Percentiles rank a stretch among this genome's conserved stretches.
Conservation (phyloP, 495 filamentous ascomycete genomes). For the Podospora fimiseda region DNA sequence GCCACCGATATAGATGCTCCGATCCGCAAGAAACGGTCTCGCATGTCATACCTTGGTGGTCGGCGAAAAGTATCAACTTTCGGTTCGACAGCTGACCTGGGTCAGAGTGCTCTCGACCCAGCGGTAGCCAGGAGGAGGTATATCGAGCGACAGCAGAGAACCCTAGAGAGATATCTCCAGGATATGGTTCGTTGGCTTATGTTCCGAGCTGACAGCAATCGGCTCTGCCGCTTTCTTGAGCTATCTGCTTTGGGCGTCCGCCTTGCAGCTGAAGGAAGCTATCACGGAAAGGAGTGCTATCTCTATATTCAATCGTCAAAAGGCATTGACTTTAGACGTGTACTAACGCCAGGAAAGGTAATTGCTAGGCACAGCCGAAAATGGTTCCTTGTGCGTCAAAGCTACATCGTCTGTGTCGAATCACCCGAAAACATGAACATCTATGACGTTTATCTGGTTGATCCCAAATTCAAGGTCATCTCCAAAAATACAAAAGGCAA, state of each 20-base stretch:
- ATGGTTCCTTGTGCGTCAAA: conserved; percentile 97
- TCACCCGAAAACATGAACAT: conserved; percentile 98
- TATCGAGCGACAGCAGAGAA: conserved; percentile 66
- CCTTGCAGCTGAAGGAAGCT: conserved; percentile 89
- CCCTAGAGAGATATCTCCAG: conserved; percentile 87
- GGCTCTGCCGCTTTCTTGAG: conserved; percentile 93
- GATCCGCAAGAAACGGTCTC: conserved; percentile 55
- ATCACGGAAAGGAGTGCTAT: conserved; percentile 96
- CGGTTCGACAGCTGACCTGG: conserved; percentile 23
- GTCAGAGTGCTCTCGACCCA: conserved; percentile 17
- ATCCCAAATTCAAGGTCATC: conserved; percentile 72
- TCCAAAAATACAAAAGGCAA: conserved; percentile 65
- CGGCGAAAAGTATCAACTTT: conserved; percentile 29
- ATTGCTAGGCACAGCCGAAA: conserved; percentile 80
- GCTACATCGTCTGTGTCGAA: conserved; percentile 95
- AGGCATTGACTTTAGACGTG: conserved; percentile 80
- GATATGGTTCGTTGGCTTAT: conserved; percentile 92
- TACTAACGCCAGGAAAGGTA: conserved; percentile 66
- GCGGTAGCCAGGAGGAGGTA: conserved; percentile 42
- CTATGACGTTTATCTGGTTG: conserved; percentile 95
- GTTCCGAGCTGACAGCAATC: conserved; percentile 91
- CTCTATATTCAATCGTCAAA: conserved; percentile 86
- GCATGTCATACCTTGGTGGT: conserved; percentile 45
- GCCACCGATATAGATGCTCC: conserved; percentile 37
- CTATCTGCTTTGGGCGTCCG: conserved; percentile 92